Base-by-base conservation (phyloP, 2,329 filamentous ascomycete genomes). In the Chaetomiaceae sp. region DNA sequence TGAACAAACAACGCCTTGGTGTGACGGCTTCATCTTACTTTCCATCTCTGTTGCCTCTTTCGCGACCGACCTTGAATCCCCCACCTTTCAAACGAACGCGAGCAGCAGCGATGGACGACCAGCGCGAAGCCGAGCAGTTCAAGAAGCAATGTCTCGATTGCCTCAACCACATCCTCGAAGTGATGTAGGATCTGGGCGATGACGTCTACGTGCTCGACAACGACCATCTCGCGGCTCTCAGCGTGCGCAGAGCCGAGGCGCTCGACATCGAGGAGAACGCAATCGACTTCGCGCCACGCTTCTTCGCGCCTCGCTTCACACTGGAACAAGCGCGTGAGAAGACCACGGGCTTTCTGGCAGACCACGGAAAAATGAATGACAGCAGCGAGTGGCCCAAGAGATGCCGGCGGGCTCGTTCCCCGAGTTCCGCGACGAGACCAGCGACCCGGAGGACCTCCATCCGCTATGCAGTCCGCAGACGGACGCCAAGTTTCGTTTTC, bases 381-480 rank as follows among this genome's bases (percentile, higher is more conserved):
- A 7, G 11, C 34, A 4, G 5, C 2, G 19, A 7, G 11, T 47
- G 45, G 38, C 43, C 22, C 12, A 38, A 20, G 29, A 42, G 38
- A 18, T 47, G 45, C 11, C 33, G 45, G 7, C 38, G 39, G 45
- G 45, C 6, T 47, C 45, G 6, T 47, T n/a, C n/a, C 7, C n/a
- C 17, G 12, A 6, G 1, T 17, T 20, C n/a, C 14, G 12, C 5
- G 12, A 24, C 26, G 12, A 24, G 22, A 6, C 19, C 10, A 1
- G 12, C 6, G 43, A 42, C 26, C 44, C 38, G 2, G 44, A 47
- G 18, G 45, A 47, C 4, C 10, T 5, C 4, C 45, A 42, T 27
- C 43, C 45, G 14, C 45, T 47, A 2, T 41, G 38, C 15, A 6
- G 3, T 32, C 15, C 33, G 1, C 7, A 17, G 26, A 18, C 4